Percentiles rank a stretch among this genome's conserved stretches.
Conservation (phyloP, 441 rosid genomes). For the Erodium chrysanthum region DNA sequence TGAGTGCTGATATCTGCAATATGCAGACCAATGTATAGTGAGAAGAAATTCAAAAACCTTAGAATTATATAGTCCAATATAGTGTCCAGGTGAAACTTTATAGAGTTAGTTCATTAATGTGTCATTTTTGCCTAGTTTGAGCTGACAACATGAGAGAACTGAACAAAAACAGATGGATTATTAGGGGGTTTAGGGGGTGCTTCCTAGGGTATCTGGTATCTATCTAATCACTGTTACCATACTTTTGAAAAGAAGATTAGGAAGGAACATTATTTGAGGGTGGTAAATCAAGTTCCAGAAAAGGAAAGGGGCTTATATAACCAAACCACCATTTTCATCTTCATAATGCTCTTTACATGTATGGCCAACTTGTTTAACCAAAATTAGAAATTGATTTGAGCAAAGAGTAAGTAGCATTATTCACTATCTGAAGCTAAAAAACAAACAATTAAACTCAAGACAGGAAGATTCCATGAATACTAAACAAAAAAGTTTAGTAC, state of each 20-base stretch:
- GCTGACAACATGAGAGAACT: neutral
- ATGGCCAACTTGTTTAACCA: constrained; percentile 18
- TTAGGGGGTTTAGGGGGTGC: too few relatives aligned
- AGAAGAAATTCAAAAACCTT: constrained; percentile 2
- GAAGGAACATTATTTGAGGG: constrained; percentile 1
- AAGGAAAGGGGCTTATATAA: constrained; percentile 12
- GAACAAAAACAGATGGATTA: neutral
- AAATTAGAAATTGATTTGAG: constrained; percentile 12
- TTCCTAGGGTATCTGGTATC: too few relatives aligned
- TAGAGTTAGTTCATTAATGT: too few relatives aligned
- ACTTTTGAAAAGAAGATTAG: neutral
- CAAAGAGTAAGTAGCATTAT: constrained; percentile 9
- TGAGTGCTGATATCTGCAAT: constrained; percentile 34
- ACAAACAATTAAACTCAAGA: constrained; percentile 11
- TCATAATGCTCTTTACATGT: constrained; percentile 9
- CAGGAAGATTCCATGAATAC: constrained; percentile 8
- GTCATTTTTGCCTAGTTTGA: neutral
- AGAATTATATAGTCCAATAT: neutral
- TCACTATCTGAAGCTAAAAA: constrained; percentile 8
- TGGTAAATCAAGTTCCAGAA: constrained; percentile 8
- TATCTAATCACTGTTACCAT: neutral
- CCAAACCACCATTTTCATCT: constrained; percentile 14
- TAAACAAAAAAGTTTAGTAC: constrained; percentile 12
- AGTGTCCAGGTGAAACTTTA: neutral
- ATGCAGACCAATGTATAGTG: neutral